phyloP scores from a whole-genome alignment of 1,284 basidiomycete genomes.

The Tremellales sp. region DNA sequence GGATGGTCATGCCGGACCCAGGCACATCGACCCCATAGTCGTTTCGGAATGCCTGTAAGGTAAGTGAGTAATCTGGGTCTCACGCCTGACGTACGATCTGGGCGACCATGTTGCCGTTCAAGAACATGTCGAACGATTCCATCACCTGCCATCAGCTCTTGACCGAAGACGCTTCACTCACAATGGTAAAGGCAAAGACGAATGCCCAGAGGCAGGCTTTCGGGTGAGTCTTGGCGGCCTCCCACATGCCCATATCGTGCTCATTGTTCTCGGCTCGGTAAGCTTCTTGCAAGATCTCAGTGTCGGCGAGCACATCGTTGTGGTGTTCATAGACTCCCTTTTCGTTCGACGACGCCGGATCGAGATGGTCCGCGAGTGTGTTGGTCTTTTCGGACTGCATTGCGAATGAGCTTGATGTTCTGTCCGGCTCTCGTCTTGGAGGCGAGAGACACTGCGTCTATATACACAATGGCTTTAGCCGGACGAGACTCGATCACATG shows the following conservation, averaged over 20 bases:
- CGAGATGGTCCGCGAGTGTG: too few species aligned
- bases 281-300: not conserved
- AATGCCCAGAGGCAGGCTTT: conserved; percentile 34
- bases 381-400: too few species aligned
- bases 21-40: too few species aligned
- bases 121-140: conserved; percentile 34
- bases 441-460: too few species aligned
- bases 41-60: too few species aligned
- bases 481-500: too few species aligned
- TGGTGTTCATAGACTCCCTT: not conserved
- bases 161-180: conserved; percentile 7
- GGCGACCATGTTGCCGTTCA: conserved; percentile 35
- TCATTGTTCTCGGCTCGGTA: conserved; percentile 8
- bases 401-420: too few species aligned
- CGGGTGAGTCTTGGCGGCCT: conserved; percentile 25
- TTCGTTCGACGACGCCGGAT: too few species aligned
- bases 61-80: too few species aligned
- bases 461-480: too few species aligned
- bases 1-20: conserved; percentile 21
- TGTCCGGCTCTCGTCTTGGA: too few species aligned
- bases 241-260: conserved; percentile 18
- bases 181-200: conserved; percentile 25
- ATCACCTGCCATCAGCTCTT: conserved; percentile 18
- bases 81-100: too few species aligned
- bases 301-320: not conserved